A percentile compares a stretch with the other conserved stretches of the same genome.
Conservation (phyloP, 2,329 filamentous ascomycete species). For the Penicillium oxalicum region DNA sequence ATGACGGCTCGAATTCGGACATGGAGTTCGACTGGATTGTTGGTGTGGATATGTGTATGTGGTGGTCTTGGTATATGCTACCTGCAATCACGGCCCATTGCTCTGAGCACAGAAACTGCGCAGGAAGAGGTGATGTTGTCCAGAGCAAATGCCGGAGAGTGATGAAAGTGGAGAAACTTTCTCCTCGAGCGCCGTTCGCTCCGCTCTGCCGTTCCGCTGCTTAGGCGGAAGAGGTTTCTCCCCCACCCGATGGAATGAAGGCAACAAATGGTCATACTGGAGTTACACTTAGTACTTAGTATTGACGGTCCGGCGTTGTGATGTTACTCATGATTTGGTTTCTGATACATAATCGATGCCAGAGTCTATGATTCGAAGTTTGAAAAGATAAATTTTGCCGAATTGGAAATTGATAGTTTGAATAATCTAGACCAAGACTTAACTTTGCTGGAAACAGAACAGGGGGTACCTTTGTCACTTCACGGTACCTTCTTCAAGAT, state of each 20-base stretch:
- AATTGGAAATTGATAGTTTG: too few species aligned
- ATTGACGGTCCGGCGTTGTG: too few species aligned
- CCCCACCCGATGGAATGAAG: neutral
- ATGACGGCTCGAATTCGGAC: constrained; percentile 9
- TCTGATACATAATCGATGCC: too few species aligned
- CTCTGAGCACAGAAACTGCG: constrained; percentile 3
- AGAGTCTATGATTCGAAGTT: too few species aligned
- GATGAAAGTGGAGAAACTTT: constrained; percentile 17
- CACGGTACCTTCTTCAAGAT: neutral
- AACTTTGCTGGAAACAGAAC: too few species aligned
- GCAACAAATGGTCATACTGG: too few species aligned
- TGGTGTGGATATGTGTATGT: too few species aligned
- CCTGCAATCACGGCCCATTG: constrained; percentile 3
- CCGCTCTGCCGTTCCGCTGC: constrained; percentile 5
- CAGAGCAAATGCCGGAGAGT: constrained; percentile 2
- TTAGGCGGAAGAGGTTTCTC: constrained; percentile 3
- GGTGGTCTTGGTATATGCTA: neutral
- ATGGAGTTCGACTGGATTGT: constrained; percentile 5
- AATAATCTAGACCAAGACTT: too few species aligned
- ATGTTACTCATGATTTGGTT: too few species aligned
- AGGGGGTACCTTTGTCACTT: too few species aligned
- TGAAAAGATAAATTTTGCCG: too few species aligned
- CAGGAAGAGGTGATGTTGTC: constrained; percentile 4
- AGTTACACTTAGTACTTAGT: too few species aligned
- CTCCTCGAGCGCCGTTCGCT: constrained; percentile 17